Evolutionary conservation across 192 early-diverging fungal genomes (phyloP).

Genomic region (Rhizophagus prolifer): DNA sequence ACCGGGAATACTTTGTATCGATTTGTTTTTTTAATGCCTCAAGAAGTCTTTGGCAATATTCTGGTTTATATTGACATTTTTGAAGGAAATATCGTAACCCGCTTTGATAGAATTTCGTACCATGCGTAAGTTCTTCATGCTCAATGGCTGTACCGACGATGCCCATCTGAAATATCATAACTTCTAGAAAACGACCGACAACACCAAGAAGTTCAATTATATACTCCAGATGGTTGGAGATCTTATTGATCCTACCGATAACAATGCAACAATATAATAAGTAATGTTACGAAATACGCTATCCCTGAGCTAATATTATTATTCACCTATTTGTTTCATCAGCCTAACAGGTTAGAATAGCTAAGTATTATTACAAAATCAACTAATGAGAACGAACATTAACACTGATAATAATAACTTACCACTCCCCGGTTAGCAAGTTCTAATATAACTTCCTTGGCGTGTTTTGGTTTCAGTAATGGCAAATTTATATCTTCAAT

Average conservation of each 20-base stretch:
- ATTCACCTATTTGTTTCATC: neutral
- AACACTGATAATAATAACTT: conserved; percentile 1
- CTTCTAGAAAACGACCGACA: conserved; percentile 6
- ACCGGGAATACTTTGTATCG: neutral
- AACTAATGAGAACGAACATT: neutral
- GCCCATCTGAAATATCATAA: conserved; percentile 17
- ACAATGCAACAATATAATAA: neutral
- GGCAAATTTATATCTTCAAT: conserved; percentile 14
- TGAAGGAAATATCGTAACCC: neutral
- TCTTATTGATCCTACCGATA: neutral
- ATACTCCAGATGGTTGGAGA: neutral
- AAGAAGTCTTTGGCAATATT: neutral
- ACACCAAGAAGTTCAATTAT: conserved; percentile 19
- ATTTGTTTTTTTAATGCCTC: neutral
- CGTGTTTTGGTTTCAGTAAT: neutral
- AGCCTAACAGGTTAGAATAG: neutral
- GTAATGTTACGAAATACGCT: conserved; percentile 2
- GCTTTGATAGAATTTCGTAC: neutral
- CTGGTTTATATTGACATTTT: neutral
- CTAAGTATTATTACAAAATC: neutral
- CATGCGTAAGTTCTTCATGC: neutral
- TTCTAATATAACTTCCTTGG: conserved; percentile 10
- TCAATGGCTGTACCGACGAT: neutral
- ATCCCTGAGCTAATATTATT: neutral
- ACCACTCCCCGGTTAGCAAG: neutral